phyloP scores from a whole-genome alignment of 2,329 filamentous ascomycete species.

The Botryosphaeria dothidea region DNA sequence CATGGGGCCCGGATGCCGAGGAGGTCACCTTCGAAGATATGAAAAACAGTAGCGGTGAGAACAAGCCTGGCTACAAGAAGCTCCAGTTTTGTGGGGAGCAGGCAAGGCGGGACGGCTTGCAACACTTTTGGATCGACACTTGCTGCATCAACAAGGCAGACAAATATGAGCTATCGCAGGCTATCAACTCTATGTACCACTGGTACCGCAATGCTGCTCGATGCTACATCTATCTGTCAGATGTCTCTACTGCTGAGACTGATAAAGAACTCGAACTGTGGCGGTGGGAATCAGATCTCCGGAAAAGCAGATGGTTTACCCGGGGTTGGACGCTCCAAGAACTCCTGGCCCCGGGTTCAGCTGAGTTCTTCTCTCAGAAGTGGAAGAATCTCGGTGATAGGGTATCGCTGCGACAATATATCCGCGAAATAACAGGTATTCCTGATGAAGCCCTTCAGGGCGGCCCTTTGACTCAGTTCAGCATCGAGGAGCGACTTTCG shows the following conservation, averaged over 20 bases:
- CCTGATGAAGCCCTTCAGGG: background rate
- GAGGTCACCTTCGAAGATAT: constrained; percentile 6
- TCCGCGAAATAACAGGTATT: background rate
- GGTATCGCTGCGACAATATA: background rate
- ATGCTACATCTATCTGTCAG: constrained; percentile 23
- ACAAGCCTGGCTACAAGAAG: background rate
- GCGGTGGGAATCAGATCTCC: background rate
- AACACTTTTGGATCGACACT: constrained; percentile 27
- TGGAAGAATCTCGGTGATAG: constrained; percentile 1
- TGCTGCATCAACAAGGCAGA: constrained; percentile 24
- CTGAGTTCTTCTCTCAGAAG: constrained; percentile 15
- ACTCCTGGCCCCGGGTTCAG: constrained; percentile 12
- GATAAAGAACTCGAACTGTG: background rate
- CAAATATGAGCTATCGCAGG: constrained; percentile 22
- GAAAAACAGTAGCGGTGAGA: background rate
- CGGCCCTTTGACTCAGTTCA: background rate
- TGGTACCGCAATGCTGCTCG: constrained; percentile 23
- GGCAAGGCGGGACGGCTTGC: background rate
- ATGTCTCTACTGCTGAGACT: background rate
- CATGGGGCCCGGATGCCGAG: background rate
- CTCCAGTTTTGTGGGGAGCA: background rate
- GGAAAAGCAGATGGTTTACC: constrained; percentile 18
- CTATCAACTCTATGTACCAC: constrained; percentile 25
- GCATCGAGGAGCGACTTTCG: background rate
- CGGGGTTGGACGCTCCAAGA: constrained; percentile 22